Conservation (phyloP, 768 basidiomycete genomes). For the Favolaschia claudopus region DNA sequence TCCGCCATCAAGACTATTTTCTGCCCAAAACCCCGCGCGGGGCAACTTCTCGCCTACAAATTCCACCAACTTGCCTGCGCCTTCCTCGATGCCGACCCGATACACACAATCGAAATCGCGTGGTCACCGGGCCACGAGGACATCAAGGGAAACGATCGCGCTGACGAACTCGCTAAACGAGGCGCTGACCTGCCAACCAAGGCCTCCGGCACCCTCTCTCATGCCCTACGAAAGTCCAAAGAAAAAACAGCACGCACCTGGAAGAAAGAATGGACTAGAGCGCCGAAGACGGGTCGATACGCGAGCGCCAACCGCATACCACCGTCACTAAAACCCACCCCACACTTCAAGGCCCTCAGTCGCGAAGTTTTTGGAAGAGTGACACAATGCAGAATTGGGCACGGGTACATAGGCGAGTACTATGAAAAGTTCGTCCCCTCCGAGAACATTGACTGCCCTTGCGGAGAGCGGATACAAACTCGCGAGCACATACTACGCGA, state of each 20-base stretch:
- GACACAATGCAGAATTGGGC: constrained; percentile 34
- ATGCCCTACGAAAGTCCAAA: constrained; percentile 23
- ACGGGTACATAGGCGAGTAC: constrained; percentile 33
- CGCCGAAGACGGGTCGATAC: constrained; percentile 12
- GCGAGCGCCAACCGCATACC: too few relatives aligned
- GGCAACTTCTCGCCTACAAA: constrained; percentile 18
- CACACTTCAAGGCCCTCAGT: constrained; percentile 21
- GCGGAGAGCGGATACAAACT: too few relatives aligned
- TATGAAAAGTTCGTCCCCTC: constrained; percentile 25
- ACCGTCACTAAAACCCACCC: too few relatives aligned
- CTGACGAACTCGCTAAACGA: too few relatives aligned
- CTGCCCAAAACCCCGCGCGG: background rate
- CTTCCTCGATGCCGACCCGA: constrained; percentile 17
- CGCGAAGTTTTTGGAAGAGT: constrained; percentile 30
- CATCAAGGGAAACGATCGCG: constrained; percentile 34
- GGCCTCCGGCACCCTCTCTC: constrained; percentile 11
- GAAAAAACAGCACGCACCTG: background rate
- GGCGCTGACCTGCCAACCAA: constrained; percentile 14
- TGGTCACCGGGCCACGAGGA: constrained; percentile 34
- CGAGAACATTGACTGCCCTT: constrained; percentile 33
- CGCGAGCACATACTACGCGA: too few relatives aligned
- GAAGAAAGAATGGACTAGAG: constrained; percentile 22
- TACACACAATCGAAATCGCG: constrained; percentile 11
- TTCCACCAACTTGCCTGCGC: constrained; percentile 21
- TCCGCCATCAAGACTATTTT: background rate